Base-by-base conservation (phyloP, 768 basidiomycete species). In the Suillus americanus region DNA sequence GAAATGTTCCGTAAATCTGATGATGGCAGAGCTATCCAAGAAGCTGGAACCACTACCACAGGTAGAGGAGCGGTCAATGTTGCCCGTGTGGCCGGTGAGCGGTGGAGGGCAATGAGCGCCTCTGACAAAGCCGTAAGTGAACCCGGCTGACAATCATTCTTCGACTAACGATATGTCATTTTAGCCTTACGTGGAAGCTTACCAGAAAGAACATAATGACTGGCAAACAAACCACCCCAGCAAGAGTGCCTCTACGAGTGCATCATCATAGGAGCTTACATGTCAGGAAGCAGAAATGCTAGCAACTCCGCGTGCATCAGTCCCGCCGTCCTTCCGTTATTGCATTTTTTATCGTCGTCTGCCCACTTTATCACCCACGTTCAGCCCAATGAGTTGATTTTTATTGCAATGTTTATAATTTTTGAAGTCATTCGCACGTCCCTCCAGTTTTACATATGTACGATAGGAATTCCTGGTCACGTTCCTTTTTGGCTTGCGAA, bases 91-190 rank as follows among this genome's bases (percentile, higher is more conserved):
- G 73, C 72, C 25, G 79, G 43, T 18, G 61, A 45, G 5, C 70
- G 67, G 16, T 80, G 79, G 79, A 70, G 64, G 18, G 67, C 68
- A 33, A 67, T 80, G 74, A 69, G 75, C 8, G 14, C 53, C 2
- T 70, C 69, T n/a, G 77, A 78, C 62, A 79, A 76, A 65, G 67
- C 69, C 9, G 79, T 78, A 43, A 38, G 72, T 64, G 48, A 41
- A 51, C 7, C 12, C 10, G 18, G 20, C 6, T 40, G 25, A 38
- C 18, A 35, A 59, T 30, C 9, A 18, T 33, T 33, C 4, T 14
- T 23, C 3, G 25, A 23, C 35, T 46, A 18, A 23, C 37, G 28
- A 46, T 8, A 38, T 23, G 33, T 53, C 33, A 8, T n/a, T 25
- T 30, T 40, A 65, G 65, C 65, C 65, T 7, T 65, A 65, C 35